Conservation (phyloP, 225 moss, liverwort and hornwort species). For the Straminergon stramineum region DNA sequence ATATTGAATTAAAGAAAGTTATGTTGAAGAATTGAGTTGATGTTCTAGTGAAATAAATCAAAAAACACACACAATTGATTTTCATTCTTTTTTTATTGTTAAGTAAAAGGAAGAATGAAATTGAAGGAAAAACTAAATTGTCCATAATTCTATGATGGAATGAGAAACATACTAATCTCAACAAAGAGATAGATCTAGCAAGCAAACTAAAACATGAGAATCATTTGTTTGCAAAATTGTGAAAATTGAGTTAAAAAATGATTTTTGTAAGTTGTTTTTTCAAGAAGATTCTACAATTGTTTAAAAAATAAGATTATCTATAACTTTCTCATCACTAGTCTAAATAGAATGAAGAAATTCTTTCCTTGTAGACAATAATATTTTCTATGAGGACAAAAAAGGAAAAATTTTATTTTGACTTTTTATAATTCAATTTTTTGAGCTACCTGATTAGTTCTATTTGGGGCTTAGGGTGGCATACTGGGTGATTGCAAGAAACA, state of each 20-base stretch:
- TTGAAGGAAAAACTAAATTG: not conserved
- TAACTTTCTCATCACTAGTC: not conserved
- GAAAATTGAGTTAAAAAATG: not conserved
- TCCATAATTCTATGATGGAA: too few species aligned
- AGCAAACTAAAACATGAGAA: fast-evolving
- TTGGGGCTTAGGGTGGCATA: not conserved
- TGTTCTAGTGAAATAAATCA: fast-evolving
- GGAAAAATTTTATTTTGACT: not conserved
- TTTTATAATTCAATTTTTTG: not conserved
- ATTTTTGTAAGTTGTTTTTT: not conserved
- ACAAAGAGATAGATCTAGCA: not conserved
- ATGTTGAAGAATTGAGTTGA: not conserved
- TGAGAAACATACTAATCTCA: not conserved
- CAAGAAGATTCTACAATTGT: not conserved
- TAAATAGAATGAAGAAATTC: not conserved
- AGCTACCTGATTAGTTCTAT: fast-evolving
- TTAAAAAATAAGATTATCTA: too few species aligned
- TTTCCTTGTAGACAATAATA: not conserved
- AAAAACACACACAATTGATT: not conserved
- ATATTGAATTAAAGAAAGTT: not conserved
- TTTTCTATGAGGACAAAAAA: not conserved
- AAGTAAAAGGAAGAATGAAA: not conserved
- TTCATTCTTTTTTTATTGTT: not conserved
- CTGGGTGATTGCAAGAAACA: too few species aligned
- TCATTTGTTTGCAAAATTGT: not conserved